phyloP scores from a whole-genome alignment of 768 basidiomycete species.

The Termitomyces titanicus region DNA sequence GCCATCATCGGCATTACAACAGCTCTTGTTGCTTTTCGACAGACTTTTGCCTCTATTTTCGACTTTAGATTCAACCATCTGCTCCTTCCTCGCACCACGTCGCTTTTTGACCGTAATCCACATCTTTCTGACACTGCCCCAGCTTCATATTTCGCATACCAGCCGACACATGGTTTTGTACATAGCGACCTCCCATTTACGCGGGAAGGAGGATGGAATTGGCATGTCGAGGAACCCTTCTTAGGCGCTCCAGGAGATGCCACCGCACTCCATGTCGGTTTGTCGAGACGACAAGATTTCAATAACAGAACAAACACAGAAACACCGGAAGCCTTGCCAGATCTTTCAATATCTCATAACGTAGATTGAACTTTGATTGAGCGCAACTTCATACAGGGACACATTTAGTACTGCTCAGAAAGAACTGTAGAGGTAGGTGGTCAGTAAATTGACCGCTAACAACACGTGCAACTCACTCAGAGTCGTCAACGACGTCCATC shows the following conservation, averaged over 20 bases:
- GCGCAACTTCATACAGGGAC: background rate
- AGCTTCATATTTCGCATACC: conserved; percentile 33
- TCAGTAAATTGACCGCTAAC: background rate
- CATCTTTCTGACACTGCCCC: conserved; percentile 17
- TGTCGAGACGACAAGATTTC: background rate
- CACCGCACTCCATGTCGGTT: conserved; percentile 19
- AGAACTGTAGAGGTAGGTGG: conserved; percentile 17
- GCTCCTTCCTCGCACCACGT: conserved; percentile 48
- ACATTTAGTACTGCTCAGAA: conserved; percentile 25
- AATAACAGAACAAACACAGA: background rate
- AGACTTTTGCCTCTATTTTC: conserved; percentile 51
- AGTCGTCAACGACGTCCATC: conserved; percentile 90
- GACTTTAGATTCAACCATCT: conserved; percentile 61
- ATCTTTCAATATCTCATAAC: background rate
- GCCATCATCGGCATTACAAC: conserved; percentile 44
- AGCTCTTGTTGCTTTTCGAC: conserved; percentile 50
- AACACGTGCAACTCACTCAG: conserved; percentile 61
- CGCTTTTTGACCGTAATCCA: conserved; percentile 35
- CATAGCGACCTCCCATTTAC: conserved; percentile 36
- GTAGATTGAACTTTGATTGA: background rate
- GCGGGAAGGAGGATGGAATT: conserved; percentile 43
- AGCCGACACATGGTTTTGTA: conserved; percentile 21
- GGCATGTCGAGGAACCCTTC: conserved; percentile 29
- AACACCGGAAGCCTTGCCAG: background rate
- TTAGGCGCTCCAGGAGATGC: conserved; percentile 44